A percentile compares a stretch with the other conserved stretches of the same genome.
Evolutionary conservation across 2,329 filamentous ascomycete species (phyloP).

Genomic region (Penicillium italicum): DNA sequence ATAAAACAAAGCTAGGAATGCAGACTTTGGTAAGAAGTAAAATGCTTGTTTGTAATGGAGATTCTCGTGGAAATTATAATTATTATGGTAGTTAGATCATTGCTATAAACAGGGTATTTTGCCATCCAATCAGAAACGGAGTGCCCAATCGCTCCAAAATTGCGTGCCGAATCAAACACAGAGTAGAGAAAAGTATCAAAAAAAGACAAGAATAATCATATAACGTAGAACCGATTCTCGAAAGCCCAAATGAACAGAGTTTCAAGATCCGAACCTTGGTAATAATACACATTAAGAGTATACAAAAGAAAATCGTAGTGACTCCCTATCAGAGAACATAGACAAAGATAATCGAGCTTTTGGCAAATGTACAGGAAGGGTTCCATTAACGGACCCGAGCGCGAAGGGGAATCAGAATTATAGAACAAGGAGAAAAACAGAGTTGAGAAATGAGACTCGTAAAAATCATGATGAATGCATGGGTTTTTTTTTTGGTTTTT

Average conservation of each 20-base stretch:
- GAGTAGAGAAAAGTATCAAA: not conserved
- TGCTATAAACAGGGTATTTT: constrained; percentile 1
- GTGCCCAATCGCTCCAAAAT: not conserved
- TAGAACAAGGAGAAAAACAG: constrained; percentile 13
- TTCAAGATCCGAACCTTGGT: constrained; percentile 20
- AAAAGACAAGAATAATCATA: not conserved
- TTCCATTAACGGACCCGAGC: constrained; percentile 1
- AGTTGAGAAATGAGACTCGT: constrained; percentile 24
- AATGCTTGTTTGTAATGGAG: not conserved
- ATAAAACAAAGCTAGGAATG: not conserved
- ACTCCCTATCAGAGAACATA: not conserved
- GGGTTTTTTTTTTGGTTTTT: not conserved
- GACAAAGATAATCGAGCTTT: constrained; percentile 14
- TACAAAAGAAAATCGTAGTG: constrained; percentile 18
- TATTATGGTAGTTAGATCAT: not conserved
- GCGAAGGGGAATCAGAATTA: constrained; percentile 18
- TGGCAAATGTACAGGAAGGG: constrained; percentile 21
- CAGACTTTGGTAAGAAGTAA: not conserved
- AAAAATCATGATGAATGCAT: constrained; percentile 10
- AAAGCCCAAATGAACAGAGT: constrained; percentile 6
- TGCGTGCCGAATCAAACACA: not conserved
- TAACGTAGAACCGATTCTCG: not conserved
- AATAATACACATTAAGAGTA: constrained; percentile 30
- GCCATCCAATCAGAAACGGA: not conserved
- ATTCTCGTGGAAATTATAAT: not conserved